phyloP scores from a whole-genome alignment of 768 basidiomycete species.

The Tulasnella sp. region DNA sequence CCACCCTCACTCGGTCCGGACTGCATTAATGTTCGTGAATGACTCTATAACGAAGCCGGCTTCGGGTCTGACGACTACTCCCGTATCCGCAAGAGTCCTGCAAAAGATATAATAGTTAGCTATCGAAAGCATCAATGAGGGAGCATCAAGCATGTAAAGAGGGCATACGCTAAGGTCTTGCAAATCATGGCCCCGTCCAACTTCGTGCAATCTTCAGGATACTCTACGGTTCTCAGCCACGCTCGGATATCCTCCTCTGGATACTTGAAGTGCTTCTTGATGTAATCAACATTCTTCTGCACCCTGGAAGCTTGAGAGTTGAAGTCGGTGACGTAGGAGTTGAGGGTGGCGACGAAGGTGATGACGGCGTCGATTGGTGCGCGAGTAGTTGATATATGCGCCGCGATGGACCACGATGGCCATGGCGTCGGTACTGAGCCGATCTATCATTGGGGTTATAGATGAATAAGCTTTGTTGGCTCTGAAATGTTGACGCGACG shows the following conservation, averaged over 20 bases:
- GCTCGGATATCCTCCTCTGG: constrained; percentile 72
- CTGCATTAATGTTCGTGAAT: constrained; percentile 50
- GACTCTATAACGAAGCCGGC: constrained; percentile 41
- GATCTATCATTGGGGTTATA: constrained; percentile 37
- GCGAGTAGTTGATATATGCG: constrained; percentile 53
- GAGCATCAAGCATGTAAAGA: not conserved
- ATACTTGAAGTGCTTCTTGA: constrained; percentile 71
- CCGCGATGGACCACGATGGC: constrained; percentile 94
- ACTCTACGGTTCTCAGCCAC: constrained; percentile 73
- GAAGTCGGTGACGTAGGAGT: constrained; percentile 56
- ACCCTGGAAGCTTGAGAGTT: constrained; percentile 45
- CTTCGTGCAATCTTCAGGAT: constrained; percentile 51
- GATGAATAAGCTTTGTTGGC: too few relatives aligned
- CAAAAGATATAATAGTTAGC: constrained; percentile 6
- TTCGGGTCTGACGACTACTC: constrained; percentile 47
- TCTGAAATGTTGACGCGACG: too few relatives aligned
- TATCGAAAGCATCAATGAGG: too few relatives aligned
- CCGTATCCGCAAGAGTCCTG: constrained; percentile 66
- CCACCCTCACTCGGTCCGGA: constrained; percentile 21
- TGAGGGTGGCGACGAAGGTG: constrained; percentile 52
- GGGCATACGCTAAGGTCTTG: constrained; percentile 56
- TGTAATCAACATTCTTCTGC: constrained; percentile 57
- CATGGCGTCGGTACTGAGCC: constrained; percentile 85
- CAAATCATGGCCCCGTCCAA: constrained; percentile 55
- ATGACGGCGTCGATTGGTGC: constrained; percentile 40